Base-by-base conservation (phyloP, 208 protist genomes). In the Crithidia expoeki region DNA sequence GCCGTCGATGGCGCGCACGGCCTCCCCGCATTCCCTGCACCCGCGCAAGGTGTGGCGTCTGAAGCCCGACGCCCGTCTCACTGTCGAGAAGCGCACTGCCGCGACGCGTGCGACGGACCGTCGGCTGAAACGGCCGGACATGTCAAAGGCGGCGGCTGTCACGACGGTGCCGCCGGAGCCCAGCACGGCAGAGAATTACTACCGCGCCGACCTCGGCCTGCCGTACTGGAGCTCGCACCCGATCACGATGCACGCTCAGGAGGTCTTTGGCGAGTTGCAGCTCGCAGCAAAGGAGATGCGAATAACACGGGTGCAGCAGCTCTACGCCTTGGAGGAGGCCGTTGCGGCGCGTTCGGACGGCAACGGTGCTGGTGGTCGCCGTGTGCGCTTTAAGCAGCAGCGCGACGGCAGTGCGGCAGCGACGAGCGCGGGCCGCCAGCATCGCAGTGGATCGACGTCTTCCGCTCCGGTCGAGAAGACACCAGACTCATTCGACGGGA, bases 191-290 rank as follows among this genome's bases (percentile, higher is more conserved):
- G 55, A 33, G 7, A 57, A 71, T 36, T 76, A 71, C 72, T 76
- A 76, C 57, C 72, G 72, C 21, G 72, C 72, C 0, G 72, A 76
- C 44, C 57, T 76, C 10, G 74, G 69, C 12, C 55, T 80, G 7
- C 66, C 68, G 25, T 85, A 75, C 68, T 85, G 80, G 80, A 74
- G 34, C 16, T 32, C 40, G 27, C 68, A 85, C 50, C 80, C 80
- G 0, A 71, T 85, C 61, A 81, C 71, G 34, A 27, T 23, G 21
- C 38, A 72, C 66, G 80, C 75, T 5, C 70, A 72, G 58, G 32
- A 62, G 51, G 47, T 67, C 4, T 80, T 81, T 42, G 44, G 49
- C 36, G 71, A 79, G 52, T 50, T 85, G 59, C 80, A 81, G 47
- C 40, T 56, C 28, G 34, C 72, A 23, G 80, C 71, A 12, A 64